Evolutionary conservation across 2,329 filamentous ascomycete species (phyloP), one percentile per base, ranked within the genome.

Genomic region (Tolypocladium amazonense): DNA sequence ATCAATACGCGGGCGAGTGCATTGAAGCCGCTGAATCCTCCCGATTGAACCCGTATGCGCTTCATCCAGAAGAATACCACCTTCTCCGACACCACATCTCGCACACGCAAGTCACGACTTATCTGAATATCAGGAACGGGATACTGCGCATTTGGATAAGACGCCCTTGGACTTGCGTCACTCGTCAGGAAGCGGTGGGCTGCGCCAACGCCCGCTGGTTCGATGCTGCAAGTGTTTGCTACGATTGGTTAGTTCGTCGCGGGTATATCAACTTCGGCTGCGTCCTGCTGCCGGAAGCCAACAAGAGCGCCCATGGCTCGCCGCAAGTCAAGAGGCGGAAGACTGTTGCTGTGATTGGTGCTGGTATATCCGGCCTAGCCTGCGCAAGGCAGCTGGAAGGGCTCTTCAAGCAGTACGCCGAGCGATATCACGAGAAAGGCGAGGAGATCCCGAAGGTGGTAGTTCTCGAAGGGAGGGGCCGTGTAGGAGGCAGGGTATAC

Each of bases 261-360:
- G 94, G 94, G 25, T 96, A 96, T 72, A 96, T 99, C 77, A 99
- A 99, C 72, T 97, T 92, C 71, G 94, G 95, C 20, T 97, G 94
- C 71, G 82, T 94, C 3, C 85, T 92, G 68, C 76, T 92, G 30
- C 62, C 68, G 7, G 62, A 68, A 33, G 84, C 41, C 71, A 75
- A 77, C 73, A 27, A 74, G 70, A 69, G 76, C 69, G 69, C 65
- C 64, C 78, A 65, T 67, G 72, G 70, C 77, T 45, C 61, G 30
- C 64, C 65, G 75, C 61, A 63, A 5, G 69, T 62, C 15, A 72
- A 72, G 53, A 83, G 80, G 65, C 81, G 84, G 64, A 91, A 87
- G 70, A 94, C 87, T 0, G 83, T 99, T 59, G 87, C 91, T 43
- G 84, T 99, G 12, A 85, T 99, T 62, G 94, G 94, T 50, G 94